A percentile compares a stretch with the other conserved stretches of the same genome.
phyloP scores from a whole-genome alignment of 306 rosid species.

The Gillenia trifoliata region DNA sequence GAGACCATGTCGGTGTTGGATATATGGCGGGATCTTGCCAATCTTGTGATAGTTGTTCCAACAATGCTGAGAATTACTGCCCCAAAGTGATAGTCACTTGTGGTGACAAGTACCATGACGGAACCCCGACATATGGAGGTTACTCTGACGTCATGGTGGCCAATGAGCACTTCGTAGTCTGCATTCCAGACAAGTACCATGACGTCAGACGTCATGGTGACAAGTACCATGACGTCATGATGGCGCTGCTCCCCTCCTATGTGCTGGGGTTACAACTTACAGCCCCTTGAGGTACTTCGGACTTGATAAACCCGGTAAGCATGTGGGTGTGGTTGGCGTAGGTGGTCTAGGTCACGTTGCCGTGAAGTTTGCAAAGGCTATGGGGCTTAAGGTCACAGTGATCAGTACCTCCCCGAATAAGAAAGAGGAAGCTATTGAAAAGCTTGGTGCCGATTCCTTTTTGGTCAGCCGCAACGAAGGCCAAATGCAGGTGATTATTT shows the following conservation, averaged over 20 bases:
- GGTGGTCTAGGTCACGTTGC: no score
- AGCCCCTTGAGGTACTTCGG: no score
- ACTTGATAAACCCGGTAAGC: no score
- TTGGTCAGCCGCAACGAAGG: conserved; percentile 2
- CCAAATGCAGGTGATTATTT: not conserved
- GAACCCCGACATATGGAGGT: not conserved
- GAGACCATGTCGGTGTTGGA: conserved; percentile 6
- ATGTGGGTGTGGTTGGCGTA: no score
- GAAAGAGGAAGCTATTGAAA: not conserved
- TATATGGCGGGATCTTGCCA: not conserved
- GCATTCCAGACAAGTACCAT: not conserved
- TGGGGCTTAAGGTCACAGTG: no score
- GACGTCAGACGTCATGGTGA: no score
- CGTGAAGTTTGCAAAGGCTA: no score
- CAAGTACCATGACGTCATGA: no score
- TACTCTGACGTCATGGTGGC: not conserved
- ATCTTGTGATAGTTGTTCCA: not conserved
- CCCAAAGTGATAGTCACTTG: not conserved
- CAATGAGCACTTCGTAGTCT: not conserved
- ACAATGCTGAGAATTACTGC: not conserved
- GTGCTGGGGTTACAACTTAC: no score
- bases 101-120: not conserved
- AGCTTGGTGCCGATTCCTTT: conserved; percentile 1
- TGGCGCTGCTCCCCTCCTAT: not conserved
- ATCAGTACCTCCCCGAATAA: no score